Evolutionary conservation across 257 asterid genomes (phyloP), one percentile per base, ranked within the genome.

Genomic region (Cruciata laevipes): DNA sequence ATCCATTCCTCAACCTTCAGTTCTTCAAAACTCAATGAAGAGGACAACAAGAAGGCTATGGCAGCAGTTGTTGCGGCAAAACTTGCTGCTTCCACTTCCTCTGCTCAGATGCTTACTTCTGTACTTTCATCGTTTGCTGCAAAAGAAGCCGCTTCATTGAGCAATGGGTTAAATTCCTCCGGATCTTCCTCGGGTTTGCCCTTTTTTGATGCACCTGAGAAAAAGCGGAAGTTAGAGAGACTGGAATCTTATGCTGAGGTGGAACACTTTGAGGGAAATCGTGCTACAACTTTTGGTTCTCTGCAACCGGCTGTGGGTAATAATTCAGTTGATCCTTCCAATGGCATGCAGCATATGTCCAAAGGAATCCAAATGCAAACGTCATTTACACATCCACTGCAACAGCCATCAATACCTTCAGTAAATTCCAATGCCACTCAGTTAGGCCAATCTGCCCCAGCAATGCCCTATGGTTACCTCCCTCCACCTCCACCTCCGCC

Each of bases 51-150:
- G 81, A 90, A 81, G 79, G 89, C 97, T 10, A 72, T 90, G 0
- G 99, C 95, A 3, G 97, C 99, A 20, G 95, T 96, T 11, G 90
- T 94, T 11, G 99, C 95, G 63, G 99, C 97, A 70, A 88, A 94
- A 82, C 87, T 94, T 5, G 75, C 96, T 31, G 92, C 95, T 18
- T 90, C 96, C 16, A 75, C 95, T 30, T 88, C 99, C 66, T 90
- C 99, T 1, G 97, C 97, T 0, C 96, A 94, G 76, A 86, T 94
- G 99, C 85, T 94, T 33, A 84, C 95, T 3, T 86, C 97, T 20
- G 84, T 90, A 5, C 88, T 94, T 60, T 90, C 97, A 27, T 86
- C 95, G 58, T 92, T 94, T 47, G 97, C 84, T 21, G 97, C 97
- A 0, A 96, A 94, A 81, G 97, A 94, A 79, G 95, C 85, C 56